These are phyloP conservation scores for Eucalyptus pauciflora DNA, from an alignment of 345 rosid species.

Conservation along the genomic window DNA sequence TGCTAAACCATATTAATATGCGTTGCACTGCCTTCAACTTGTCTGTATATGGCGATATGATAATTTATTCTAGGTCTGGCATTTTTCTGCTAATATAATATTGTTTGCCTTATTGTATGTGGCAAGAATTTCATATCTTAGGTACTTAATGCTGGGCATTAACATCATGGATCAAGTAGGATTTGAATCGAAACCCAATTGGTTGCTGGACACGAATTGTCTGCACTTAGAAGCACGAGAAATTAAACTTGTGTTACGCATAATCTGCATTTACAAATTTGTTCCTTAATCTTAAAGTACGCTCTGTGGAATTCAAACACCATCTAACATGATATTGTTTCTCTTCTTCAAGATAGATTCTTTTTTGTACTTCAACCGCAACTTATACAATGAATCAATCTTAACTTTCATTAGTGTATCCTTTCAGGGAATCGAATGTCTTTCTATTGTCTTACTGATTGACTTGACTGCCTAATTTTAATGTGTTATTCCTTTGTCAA, in stretches of 20 bases:
- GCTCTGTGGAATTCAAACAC: accelerated
- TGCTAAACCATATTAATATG: not conserved
- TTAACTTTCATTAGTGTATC: not conserved
- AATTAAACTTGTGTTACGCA: accelerated
- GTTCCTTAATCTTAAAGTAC: not conserved
- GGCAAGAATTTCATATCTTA: not conserved
- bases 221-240: accelerated
- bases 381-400: accelerated
- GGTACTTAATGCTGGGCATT: not conserved
- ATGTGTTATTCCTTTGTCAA: too few species aligned
- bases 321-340: not conserved
- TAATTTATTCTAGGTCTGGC: not conserved
- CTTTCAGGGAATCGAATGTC: not conserved
- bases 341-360: not conserved
- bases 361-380: not conserved
- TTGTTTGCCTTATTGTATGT: not conserved
- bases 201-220: not conserved
- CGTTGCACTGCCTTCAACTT: not conserved
- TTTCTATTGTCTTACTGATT: not conserved
- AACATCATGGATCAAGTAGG: not conserved
- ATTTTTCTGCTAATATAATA: not conserved
- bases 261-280: not conserved
- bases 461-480: too few species aligned
- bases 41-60: not conserved
- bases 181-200: not conserved